Base-by-base conservation (phyloP, 306 rosid genomes). In the Benincasa hispida region DNA sequence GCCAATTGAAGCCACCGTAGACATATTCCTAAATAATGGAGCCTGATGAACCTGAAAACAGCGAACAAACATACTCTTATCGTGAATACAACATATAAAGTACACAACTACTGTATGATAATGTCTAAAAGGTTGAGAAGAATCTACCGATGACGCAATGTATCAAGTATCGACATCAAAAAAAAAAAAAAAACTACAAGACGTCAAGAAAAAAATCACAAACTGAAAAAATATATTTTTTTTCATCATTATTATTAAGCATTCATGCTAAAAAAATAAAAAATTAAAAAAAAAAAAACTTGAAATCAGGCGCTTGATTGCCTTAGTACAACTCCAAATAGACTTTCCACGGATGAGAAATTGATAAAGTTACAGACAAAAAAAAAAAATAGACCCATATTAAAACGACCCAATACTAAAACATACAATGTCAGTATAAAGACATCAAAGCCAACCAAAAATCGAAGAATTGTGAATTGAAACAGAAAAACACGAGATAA, bases 11-110 rank as follows among this genome's bases (percentile, higher is more conserved):
- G 84, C 87, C 55, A 54, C 51, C 63, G 59, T 85, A 51, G 84
- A 86, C 83, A 89, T 83, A 74, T 78, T 87, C 85, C 90, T 87
- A 37, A 61, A 18, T 79, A 80, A 74, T 9, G 78, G 60, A 48
- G 62, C 80, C 79, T 66, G 62, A 53, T 83, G 81, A 77, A 84
- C 92, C 88, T 89, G 78, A 78, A 79, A 82, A 72, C 21, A 55
- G 55, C 72, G 75, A 75, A 59, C 11, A 61, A 15, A 67, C 2
- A 22, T 27, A 45, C 22, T 53, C 17, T 59, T 57, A 48, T 22
- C n/a, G 28, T 63, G 51, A 56, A 10, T 18, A 69, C 55, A 41
- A 68, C 65, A 75, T 13, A 58, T 56, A 56, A 75, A 9, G 24
- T 37, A 14, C 34, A 30, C 28, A 37, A 3, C 8, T 37, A 37